phyloP scores from a whole-genome alignment of 1,284 basidiomycete species.

The Erythrobasidium hasegawianum region DNA sequence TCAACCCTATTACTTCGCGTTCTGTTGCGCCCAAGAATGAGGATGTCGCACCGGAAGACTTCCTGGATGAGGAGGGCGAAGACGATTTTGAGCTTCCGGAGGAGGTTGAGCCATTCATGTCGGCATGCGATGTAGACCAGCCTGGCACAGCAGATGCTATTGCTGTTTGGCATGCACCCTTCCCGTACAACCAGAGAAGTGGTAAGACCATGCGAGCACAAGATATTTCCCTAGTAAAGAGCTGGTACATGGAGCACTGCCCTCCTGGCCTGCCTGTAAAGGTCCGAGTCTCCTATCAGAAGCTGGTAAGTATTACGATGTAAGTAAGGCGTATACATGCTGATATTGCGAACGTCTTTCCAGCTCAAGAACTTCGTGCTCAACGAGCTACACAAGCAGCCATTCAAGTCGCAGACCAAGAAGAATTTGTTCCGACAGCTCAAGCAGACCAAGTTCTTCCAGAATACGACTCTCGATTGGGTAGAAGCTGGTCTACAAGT shows the following conservation, averaged over 20 bases:
- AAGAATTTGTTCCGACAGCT: slow-evolving; percentile 94
- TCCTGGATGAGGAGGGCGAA: slow-evolving; percentile 66
- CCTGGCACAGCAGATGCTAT: slow-evolving; percentile 95
- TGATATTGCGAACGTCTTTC: not conserved
- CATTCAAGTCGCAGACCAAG: slow-evolving; percentile 95
- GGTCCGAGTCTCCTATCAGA: slow-evolving; percentile 98
- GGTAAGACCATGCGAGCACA: slow-evolving; percentile 90
- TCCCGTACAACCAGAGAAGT: slow-evolving; percentile 88
- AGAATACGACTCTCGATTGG: slow-evolving; percentile 96
- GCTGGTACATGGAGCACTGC: slow-evolving; percentile 93
- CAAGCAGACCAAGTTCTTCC: slow-evolving; percentile 99
- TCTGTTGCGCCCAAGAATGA: slow-evolving; percentile 78
- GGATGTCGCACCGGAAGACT: slow-evolving; percentile 82
- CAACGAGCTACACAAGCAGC: slow-evolving; percentile 82
- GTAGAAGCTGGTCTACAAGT: slow-evolving; percentile 99
- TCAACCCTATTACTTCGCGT: slow-evolving; percentile 81
- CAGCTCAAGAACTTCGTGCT: slow-evolving; percentile 87
- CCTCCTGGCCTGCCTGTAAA: slow-evolving; percentile 95
- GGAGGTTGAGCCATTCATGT: slow-evolving; percentile 75
- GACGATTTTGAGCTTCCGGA: slow-evolving; percentile 87
- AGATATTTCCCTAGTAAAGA: slow-evolving; percentile 92
- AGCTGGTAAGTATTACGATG: slow-evolving; percentile 57
- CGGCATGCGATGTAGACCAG: slow-evolving; percentile 67
- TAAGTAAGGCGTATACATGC: not conserved
- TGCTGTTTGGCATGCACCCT: slow-evolving; percentile 97